A percentile compares a stretch with the other conserved stretches of the same genome.
phyloP scores from a whole-genome alignment of 1,284 basidiomycete species.

The Veloboletus limbatus region DNA sequence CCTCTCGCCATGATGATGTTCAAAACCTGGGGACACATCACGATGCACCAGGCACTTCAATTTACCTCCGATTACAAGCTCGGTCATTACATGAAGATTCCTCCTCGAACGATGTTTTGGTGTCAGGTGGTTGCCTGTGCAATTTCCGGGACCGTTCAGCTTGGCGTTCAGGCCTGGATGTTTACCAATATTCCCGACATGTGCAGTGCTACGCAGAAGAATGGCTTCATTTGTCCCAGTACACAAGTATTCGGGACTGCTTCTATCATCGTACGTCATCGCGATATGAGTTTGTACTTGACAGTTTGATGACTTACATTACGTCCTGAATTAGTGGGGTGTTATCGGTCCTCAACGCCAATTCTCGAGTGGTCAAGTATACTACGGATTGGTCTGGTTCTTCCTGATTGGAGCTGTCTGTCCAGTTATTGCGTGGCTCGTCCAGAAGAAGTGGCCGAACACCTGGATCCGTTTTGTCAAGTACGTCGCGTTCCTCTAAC shows the following conservation, averaged over 20 bases:
- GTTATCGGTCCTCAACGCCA: slow-evolving; percentile 41
- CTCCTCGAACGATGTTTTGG: slow-evolving; percentile 45
- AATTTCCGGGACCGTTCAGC: slow-evolving; percentile 41
- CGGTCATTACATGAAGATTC: slow-evolving; percentile 53
- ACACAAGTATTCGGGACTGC: slow-evolving; percentile 40
- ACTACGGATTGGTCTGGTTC: slow-evolving; percentile 44
- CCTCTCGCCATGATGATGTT: slow-evolving; percentile 49
- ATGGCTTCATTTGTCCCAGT: slow-evolving; percentile 39
- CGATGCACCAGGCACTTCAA: slow-evolving; percentile 38
- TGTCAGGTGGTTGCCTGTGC: slow-evolving; percentile 45
- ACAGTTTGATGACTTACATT: not conserved
- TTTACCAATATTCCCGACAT: slow-evolving; percentile 32
- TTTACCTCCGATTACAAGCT: slow-evolving; percentile 47
- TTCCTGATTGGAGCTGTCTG: slow-evolving; percentile 53
- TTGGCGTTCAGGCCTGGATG: slow-evolving; percentile 45
- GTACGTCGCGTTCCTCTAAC: slow-evolving; percentile 20
- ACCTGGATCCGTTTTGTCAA: slow-evolving; percentile 47
- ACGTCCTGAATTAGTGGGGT: slow-evolving; percentile 31
- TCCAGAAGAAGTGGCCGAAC: slow-evolving; percentile 43
- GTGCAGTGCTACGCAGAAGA: slow-evolving; percentile 19
- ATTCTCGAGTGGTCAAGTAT: slow-evolving; percentile 29
- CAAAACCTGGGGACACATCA: slow-evolving; percentile 40
- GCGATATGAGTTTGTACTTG: not conserved
- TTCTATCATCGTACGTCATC: slow-evolving; percentile 33
- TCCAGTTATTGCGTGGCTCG: slow-evolving; percentile 41